A percentile compares a stretch with the other conserved stretches of the same genome.
phyloP scores from a whole-genome alignment of 2,329 filamentous ascomycete genomes.

The Aplosporella prunicola region DNA sequence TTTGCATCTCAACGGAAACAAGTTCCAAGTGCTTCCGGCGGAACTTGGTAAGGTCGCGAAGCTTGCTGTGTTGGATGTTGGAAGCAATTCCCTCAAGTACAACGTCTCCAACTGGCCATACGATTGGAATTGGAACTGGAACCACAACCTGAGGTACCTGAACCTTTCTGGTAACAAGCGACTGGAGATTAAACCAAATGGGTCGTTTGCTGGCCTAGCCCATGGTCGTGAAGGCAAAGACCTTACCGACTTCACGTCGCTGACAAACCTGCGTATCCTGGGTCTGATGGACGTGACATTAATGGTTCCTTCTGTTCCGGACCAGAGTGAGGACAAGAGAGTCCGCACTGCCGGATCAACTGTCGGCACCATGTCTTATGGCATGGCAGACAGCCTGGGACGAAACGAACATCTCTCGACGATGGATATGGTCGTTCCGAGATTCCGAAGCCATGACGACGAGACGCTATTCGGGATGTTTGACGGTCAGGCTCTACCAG shows the following conservation, averaged over 20 bases:
- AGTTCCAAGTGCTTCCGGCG: conserved; percentile 91
- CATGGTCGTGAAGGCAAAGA: conserved; percentile 51
- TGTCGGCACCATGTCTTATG: conserved; percentile 84
- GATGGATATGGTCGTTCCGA: conserved; percentile 87
- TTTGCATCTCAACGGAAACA: conserved; percentile 93
- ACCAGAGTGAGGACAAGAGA: conserved; percentile 89
- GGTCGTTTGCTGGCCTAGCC: conserved; percentile 45
- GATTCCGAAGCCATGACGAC: conserved; percentile 80
- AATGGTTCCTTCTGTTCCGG: conserved; percentile 84
- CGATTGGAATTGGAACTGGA: conserved; percentile 99
- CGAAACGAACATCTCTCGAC: conserved; percentile 91
- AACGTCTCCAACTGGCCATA: conserved; percentile 99
- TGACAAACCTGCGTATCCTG: conserved; percentile 75
- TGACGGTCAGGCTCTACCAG: conserved; percentile 82
- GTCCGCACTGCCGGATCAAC: conserved; percentile 94
- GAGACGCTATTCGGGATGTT: conserved; percentile 93
- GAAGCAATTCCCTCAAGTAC: conserved; percentile 92
- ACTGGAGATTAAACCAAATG: conserved; percentile 71
- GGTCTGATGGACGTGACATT: conserved; percentile 97
- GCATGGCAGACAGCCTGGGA: conserved; percentile 93
- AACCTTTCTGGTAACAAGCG: conserved; percentile 96
- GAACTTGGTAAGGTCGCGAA: conserved; percentile 92
- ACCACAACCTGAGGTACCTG: conserved; percentile 86
- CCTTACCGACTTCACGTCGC: conserved; percentile 81
- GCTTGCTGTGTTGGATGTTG: conserved; percentile 83